phyloP scores from a whole-genome alignment of 2,329 filamentous ascomycete genomes.

The Colletotrichum zoysiae region DNA sequence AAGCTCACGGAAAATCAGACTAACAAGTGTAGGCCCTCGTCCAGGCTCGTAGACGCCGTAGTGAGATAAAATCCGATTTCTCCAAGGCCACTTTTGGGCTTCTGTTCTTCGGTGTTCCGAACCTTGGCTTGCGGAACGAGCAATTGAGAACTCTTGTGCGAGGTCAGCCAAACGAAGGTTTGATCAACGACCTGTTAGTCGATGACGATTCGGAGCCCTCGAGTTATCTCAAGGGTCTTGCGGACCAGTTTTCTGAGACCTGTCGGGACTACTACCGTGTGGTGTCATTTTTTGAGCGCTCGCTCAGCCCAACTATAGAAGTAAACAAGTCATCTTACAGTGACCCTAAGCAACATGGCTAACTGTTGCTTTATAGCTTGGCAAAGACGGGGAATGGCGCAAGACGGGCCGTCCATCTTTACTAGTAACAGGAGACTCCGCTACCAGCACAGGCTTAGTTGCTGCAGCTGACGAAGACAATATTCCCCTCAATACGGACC shows the following conservation, averaged over 20 bases:
- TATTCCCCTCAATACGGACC: conserved; percentile 43
- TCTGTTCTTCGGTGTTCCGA: conserved; percentile 49
- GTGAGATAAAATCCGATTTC: conserved; percentile 23
- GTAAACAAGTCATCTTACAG: conserved; percentile 12
- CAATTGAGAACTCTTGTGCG: conserved; percentile 43
- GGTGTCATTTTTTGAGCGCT: conserved; percentile 43
- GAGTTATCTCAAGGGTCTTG: conserved; percentile 41
- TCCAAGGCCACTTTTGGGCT: conserved; percentile 44
- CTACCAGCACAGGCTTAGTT: conserved; percentile 40
- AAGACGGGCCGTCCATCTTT: conserved; percentile 42
- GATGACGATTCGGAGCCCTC: conserved; percentile 45
- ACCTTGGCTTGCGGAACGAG: conserved; percentile 45
- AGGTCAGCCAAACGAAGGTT: conserved; percentile 45
- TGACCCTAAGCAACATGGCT: neutral
- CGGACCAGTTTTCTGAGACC: conserved; percentile 41
- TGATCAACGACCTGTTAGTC: conserved; percentile 44
- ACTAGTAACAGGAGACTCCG: conserved; percentile 46
- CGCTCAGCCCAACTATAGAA: conserved; percentile 42
- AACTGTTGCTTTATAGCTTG: neutral
- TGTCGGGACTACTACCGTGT: conserved; percentile 43
- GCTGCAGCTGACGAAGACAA: conserved; percentile 33
- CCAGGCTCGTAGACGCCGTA: conserved; percentile 20
- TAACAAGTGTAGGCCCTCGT: conserved; percentile 41
- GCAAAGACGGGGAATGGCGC: conserved; percentile 9
- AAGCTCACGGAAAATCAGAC: too few species aligned